Evolutionary conservation across 2,329 filamentous ascomycete species (phyloP).

Genomic region (Ophiostoma sp.): DNA sequence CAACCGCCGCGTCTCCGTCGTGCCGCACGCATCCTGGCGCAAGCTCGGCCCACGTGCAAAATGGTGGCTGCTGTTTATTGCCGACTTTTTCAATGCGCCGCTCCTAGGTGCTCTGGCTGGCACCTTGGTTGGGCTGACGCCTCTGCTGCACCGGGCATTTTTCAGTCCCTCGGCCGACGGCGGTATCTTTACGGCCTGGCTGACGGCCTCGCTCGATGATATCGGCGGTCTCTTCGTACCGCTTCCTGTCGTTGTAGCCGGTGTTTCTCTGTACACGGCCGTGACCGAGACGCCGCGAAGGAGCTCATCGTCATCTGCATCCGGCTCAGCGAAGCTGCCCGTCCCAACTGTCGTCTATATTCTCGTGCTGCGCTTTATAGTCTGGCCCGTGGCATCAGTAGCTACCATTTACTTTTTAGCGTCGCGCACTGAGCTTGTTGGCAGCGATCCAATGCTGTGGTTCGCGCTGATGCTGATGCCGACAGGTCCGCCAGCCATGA

Average conservation of each 20-base stretch:
- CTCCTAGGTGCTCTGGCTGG: constrained; percentile 57
- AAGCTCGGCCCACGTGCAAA: constrained; percentile 30
- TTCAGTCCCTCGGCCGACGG: constrained; percentile 54
- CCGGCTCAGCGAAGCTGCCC: constrained; percentile 35
- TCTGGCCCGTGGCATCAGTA: constrained; percentile 57
- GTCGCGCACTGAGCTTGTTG: constrained; percentile 46
- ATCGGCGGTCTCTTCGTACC: constrained; percentile 60
- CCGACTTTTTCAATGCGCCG: constrained; percentile 55
- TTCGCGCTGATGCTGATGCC: constrained; percentile 52
- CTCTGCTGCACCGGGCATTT: constrained; percentile 55
- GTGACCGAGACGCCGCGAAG: background rate
- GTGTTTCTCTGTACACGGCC: constrained; percentile 57
- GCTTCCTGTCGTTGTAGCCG: constrained; percentile 60
- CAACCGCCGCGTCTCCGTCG: constrained; percentile 30
- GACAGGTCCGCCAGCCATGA: constrained; percentile 44
- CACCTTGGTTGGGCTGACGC: constrained; percentile 54
- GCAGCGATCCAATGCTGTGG: constrained; percentile 59
- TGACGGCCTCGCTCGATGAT: constrained; percentile 57
- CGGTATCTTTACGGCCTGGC: constrained; percentile 61
- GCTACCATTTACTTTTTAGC: constrained; percentile 51
- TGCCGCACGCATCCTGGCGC: constrained; percentile 32
- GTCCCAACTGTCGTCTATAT: constrained; percentile 48
- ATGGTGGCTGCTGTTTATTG: constrained; percentile 37
- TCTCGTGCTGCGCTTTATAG: constrained; percentile 51
- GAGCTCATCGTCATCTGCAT: constrained; percentile 28